phyloP scores from a whole-genome alignment of 192 early-diverging fungal genomes.

The Funneliformis geosporum region DNA sequence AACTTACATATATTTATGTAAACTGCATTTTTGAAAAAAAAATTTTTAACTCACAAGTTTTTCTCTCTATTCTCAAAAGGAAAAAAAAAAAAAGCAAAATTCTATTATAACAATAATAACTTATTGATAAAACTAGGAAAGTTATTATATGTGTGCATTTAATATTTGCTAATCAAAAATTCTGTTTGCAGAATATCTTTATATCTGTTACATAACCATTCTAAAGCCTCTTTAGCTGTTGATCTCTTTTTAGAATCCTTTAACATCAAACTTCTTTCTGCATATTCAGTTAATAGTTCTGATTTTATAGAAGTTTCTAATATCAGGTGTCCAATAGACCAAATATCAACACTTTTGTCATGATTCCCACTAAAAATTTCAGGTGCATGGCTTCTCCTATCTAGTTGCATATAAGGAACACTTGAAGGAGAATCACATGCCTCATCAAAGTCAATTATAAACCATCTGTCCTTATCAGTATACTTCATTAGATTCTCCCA shows the following conservation, averaged over 20 bases:
- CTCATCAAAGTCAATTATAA: constrained; percentile 26
- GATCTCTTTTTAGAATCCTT: constrained; percentile 15
- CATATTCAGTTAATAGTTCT: not conserved
- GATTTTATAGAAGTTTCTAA: not conserved
- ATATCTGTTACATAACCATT: constrained; percentile 17
- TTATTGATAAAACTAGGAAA: too few species aligned
- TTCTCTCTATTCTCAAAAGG: too few species aligned
- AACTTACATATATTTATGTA: too few species aligned
- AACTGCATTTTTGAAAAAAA: too few species aligned
- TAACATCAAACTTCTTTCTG: constrained; percentile 13
- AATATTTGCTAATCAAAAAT: too few species aligned
- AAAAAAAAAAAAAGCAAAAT: too few species aligned
- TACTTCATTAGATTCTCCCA: constrained; percentile 27
- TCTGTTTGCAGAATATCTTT: not conserved
- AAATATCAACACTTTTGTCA: constrained; percentile 30
- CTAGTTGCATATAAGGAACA: constrained; percentile 6
- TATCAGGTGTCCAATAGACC: constrained; percentile 26
- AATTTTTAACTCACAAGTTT: too few species aligned
- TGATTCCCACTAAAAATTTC: constrained; percentile 7
- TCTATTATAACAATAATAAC: too few species aligned
- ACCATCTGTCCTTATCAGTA: constrained; percentile 22
- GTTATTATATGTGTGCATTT: too few species aligned
- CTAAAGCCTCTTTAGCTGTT: constrained; percentile 21
- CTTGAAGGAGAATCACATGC: constrained; percentile 15
- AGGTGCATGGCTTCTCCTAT: not conserved